Conservation (phyloP, 129 eudicot genomes). For the Solidago caesia region DNA sequence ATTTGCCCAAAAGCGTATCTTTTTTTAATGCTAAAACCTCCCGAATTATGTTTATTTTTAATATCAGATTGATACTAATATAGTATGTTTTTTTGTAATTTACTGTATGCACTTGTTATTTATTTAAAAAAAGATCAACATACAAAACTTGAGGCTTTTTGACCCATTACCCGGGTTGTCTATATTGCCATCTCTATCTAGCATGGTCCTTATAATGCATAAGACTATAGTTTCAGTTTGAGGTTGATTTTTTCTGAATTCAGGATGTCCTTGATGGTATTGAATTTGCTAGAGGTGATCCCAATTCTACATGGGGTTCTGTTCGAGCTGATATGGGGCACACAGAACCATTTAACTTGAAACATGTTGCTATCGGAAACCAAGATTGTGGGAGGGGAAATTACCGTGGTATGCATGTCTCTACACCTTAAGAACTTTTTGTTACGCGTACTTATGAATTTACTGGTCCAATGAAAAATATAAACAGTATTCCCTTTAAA, state of each 20-base stretch:
- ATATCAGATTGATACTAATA: neutral
- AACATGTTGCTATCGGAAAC: conserved; percentile 86
- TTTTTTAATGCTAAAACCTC: neutral
- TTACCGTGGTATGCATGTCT: conserved; percentile 63
- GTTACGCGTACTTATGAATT: conserved; percentile 8
- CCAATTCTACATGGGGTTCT: conserved; percentile 84
- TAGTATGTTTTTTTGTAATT: neutral
- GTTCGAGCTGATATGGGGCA: conserved; percentile 85
- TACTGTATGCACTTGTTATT: neutral
- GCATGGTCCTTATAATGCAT: neutral
- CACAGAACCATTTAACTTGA: conserved; percentile 66
- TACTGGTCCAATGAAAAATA: neutral
- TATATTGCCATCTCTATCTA: neutral
- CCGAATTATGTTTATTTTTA: neutral
- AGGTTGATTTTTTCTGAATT: conserved; percentile 1
- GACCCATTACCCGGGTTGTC: neutral
- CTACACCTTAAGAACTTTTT: neutral
- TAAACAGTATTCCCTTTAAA: neutral
- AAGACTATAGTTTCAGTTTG: neutral
- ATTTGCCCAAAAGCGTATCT: neutral
- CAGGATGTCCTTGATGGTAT: conserved; percentile 83
- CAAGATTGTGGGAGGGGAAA: conserved; percentile 76
- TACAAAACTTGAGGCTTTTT: neutral
- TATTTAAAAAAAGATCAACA: neutral
- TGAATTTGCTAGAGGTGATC: conserved; percentile 92